Base-by-base conservation (phyloP, 2,329 filamentous ascomycete species). In the Fusarium odoratissimum region DNA sequence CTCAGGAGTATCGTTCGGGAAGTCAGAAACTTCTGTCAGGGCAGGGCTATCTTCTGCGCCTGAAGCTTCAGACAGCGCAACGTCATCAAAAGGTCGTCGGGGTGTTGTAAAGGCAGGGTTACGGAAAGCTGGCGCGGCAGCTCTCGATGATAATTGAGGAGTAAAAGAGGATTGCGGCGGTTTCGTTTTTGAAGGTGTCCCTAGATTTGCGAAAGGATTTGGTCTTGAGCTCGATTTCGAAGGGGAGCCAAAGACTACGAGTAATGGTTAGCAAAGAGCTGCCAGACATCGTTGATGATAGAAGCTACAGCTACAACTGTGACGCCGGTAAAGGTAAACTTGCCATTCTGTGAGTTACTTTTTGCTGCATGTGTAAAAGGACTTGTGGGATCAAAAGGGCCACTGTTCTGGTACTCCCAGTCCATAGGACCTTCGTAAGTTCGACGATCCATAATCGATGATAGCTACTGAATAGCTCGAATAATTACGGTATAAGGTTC, bases 101-200 rank as follows among this genome's bases (percentile, higher is more conserved):
- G 90, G 90, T 0, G 90, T 92, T 5, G 87, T 91, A 71, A 92
- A 92, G 6, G 89, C 87, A 2, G 90, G 88, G 72, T 91, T 91
- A 28, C 90, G 87, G 70, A 91, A 91, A 1, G 86, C 83, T 19
- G 88, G 83, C 1, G 86, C 87, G 1, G 83, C 81, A 49, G 83
- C 81, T 42, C 82, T 81, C 60, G 82, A 81, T 9, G 82, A 78
- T 8, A 86, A 69, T 48, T 83, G 80, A 10, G 86, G 83, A 33
- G 83, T 83, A 76, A 89, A 87, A 46, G 84, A 84, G n/a, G 84
- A 80, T 60, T 83, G 81, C 4, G 85, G 84, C 25, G 82, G 79
- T 58, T 80, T 82, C 45, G 83, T 78, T 75, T 84, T 87, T 4
- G 81, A 80, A 13, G 85, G 82, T 4, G 85, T 82, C 68, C 78